Base-by-base conservation (phyloP, 495 filamentous ascomycete species). In the Daldinia concentrica region DNA sequence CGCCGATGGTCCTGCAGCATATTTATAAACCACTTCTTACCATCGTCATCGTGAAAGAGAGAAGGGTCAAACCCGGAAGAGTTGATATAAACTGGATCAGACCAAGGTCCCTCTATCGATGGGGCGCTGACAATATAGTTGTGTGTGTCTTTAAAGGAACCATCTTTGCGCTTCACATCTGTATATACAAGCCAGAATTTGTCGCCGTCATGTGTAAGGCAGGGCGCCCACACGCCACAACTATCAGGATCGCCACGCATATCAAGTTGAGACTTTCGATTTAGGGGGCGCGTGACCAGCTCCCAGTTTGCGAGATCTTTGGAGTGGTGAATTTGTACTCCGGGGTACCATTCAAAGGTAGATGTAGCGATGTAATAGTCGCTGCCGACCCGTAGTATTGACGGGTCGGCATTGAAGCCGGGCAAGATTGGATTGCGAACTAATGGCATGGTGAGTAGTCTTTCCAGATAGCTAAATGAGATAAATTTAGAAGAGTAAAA, bases 321-420 rank as follows among this genome's bases (percentile, higher is more conserved):
- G 29, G 85, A 87, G 66, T 87, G 84, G 73, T 88, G 82, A 54
- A 90, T 89, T 62, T 86, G 87, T 7, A 87, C 81, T 14, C 86
- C 87, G 0, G 88, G 88, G 58, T 82, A 89, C 82, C 84, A 89
- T 71, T 90, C 87, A 58, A 90, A 89, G 1, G 86, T 88, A 22
- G 87, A 89, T 2, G 86, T 89, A 36, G 86, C 86, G 62, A 90
- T 85, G 77, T 87, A 89, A 76, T 88, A 90, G 74, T 89, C 85
- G 1, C 81, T 74, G 43, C 83, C 83, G 43, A 87, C 83, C 43
- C 86, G 82, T 62, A 89, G 65, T 75, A 89, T 82, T 1, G 87
- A 89, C 12, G 88, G 88, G 77, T 90, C 88, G 12, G 88, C 77
- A 74, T 89, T 88, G 79, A 88, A 90, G 24, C 88, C 88, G 12